Evolutionary conservation across 257 asterid genomes (phyloP).

Genomic region (Salvia splendens): DNA sequence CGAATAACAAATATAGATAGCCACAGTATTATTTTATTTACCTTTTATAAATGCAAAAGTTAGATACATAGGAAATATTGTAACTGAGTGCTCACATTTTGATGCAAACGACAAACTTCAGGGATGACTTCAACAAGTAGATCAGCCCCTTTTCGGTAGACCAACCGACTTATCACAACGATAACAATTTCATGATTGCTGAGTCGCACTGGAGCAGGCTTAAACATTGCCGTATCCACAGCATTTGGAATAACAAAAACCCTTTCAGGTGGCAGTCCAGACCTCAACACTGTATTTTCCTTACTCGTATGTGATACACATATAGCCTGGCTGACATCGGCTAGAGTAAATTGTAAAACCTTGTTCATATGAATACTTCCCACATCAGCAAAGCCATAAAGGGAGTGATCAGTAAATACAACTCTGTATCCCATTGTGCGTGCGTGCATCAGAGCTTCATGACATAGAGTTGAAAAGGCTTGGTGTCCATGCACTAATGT

Average conservation of each 20-base stretch:
- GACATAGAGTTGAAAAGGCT: conserved; percentile 95
- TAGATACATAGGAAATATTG: background rate
- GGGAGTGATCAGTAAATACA: conserved; percentile 96
- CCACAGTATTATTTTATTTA: background rate
- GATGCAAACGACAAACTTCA: conserved; percentile 79
- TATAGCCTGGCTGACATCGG: conserved; percentile 93
- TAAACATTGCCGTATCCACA: conserved; percentile 96
- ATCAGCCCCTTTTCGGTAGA: conserved; percentile 92
- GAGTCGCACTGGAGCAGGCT: conserved; percentile 74
- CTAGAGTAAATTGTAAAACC: conserved; percentile 90
- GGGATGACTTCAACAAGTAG: conserved; percentile 95
- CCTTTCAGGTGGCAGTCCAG: conserved; percentile 95
- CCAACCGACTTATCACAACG: conserved; percentile 90
- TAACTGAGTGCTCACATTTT: conserved; percentile 56
- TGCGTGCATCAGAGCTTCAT: conserved; percentile 94
- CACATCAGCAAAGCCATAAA: conserved; percentile 92
- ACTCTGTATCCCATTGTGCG: conserved; percentile 98
- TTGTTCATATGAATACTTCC: conserved; percentile 99
- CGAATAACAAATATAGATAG: background rate
- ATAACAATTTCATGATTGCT: conserved; percentile 66
- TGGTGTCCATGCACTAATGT: conserved; percentile 93
- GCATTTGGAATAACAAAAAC: conserved; percentile 95
- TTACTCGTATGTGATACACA: conserved; percentile 98
- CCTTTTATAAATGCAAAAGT: background rate
- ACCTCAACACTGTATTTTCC: conserved; percentile 87